Evolutionary conservation across 2,329 filamentous ascomycete species (phyloP), one percentile per base, ranked within the genome.

Genomic region (Colletotrichum echinochloae): DNA sequence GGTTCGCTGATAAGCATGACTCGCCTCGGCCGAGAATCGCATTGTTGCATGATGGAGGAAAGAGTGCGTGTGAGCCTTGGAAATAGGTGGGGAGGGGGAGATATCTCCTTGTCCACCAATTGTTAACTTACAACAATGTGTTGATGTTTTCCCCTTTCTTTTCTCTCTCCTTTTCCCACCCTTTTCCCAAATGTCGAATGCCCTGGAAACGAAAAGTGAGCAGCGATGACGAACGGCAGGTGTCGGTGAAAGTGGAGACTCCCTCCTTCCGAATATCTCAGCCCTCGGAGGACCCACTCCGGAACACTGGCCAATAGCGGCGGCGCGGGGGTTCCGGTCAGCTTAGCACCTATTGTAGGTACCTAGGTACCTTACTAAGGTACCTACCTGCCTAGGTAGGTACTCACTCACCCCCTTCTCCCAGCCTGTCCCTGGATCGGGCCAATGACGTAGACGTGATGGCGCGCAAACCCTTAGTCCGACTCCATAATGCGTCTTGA

Each of bases 371-470:
- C n/a, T n/a, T n/a, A n/a, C n/a, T n/a, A n/a, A n/a, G n/a, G n/a
- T n/a, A n/a, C n/a, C n/a, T n/a, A n/a, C n/a, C n/a, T n/a, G n/a
- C n/a, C n/a, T n/a, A n/a, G 30, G 30, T 33, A 33, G 30, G 30
- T 33, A 33, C 30, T 33, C 30, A 5, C 30, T 54, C 46, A 28
- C 54, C 35, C 37, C 11, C 26, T 41, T 30, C 28, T 30, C 51
- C 60, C 59, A 55, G 9, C 35, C 44, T n/a, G 46, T 61, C 66
- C 28, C 51, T 37, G 56, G 11, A 46, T 35, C n/a, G 51, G 51
- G 44, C 64, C 64, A 59, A 65, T 71, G 68, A 71, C 68, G 68
- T 71, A 63, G 52, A 52, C 23, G 57, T 71, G 68, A 71, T 71
- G 57, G 52, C 14, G 44, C 44, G 18, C 46, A 28, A 60, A 48